Evolutionary conservation across 176 grass and related monocot species (phyloP).

Genomic region (Ensete glaucum): DNA sequence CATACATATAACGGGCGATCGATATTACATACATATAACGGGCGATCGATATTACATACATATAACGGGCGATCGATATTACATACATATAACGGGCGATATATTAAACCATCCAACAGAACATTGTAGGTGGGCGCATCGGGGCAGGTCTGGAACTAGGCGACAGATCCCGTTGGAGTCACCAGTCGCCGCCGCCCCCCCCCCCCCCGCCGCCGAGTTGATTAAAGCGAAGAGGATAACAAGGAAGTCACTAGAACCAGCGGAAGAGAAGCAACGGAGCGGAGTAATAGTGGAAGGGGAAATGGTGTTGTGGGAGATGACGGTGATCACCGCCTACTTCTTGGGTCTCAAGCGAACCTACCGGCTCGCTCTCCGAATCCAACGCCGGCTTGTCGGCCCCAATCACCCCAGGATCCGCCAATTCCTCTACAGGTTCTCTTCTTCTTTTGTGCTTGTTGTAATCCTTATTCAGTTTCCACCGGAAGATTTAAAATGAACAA

Average conservation of each 20-base stretch:
- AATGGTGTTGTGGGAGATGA: slow-evolving; percentile 98
- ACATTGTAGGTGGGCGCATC: no score
- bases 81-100: neutral
- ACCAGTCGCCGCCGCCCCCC: no score
- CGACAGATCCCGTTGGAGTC: no score
- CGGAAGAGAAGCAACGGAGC: neutral
- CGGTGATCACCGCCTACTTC: slow-evolving; percentile 91
- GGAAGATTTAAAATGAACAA: no score
- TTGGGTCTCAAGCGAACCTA: slow-evolving; percentile 73
- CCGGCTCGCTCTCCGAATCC: slow-evolving; percentile 69
- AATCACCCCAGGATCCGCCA: slow-evolving; percentile 56
- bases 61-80: neutral
- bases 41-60: neutral
- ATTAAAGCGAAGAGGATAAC: no score
- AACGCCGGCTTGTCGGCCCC: slow-evolving; percentile 65
- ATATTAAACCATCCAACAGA: no score
- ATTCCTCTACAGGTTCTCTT: slow-evolving; percentile 53
- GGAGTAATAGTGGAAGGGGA: no score
- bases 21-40: no score
- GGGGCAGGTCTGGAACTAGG: no score
- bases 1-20: neutral
- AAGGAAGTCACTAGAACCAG: no score
- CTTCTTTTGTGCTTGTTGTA: slow-evolving; percentile 1
- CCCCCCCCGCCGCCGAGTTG: no score
- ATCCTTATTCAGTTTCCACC: neutral